These are phyloP conservation scores for Tulasnella sp. DNA, from an alignment of 768 basidiomycete species.

Conservation along the genomic window DNA sequence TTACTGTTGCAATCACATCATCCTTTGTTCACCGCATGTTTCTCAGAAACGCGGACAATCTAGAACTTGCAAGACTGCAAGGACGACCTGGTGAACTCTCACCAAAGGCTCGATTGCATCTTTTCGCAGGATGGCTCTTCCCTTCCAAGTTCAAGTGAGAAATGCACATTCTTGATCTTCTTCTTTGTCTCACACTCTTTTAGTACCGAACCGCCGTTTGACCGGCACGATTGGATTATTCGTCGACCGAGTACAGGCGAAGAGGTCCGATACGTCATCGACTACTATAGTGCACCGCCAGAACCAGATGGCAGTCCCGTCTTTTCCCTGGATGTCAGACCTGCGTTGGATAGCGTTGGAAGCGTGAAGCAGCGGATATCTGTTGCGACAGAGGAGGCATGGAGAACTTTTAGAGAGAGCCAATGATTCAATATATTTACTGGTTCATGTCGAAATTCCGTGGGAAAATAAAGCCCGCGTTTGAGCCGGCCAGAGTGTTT, in stretches of 20 bases:
- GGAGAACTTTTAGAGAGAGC: conserved; percentile 31
- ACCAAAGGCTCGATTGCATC: conserved; percentile 81
- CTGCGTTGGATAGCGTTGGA: conserved; percentile 74
- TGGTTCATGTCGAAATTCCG: no score
- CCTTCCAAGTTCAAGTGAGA: conserved; percentile 83
- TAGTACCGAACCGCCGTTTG: conserved; percentile 88
- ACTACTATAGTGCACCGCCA: conserved; percentile 91
- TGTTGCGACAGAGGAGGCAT: conserved; percentile 55
- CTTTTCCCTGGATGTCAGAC: conserved; percentile 89
- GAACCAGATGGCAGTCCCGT: conserved; percentile 86
- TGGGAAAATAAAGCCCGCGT: no score
- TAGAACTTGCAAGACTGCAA: conserved; percentile 66
- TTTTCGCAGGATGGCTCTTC: conserved; percentile 78
- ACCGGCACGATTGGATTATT: conserved; percentile 96
- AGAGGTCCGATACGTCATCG: conserved; percentile 91
- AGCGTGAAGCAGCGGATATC: conserved; percentile 63
- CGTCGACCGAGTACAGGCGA: conserved; percentile 65
- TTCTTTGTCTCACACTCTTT: not conserved
- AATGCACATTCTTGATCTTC: conserved; percentile 2
- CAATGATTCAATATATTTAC: no score
- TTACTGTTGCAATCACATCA: not conserved
- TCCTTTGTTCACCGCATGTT: no score
- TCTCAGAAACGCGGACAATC: no score
- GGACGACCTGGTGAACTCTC: conserved; percentile 88
- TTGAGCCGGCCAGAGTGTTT: no score